Percentiles rank a stretch among this genome's conserved stretches.
These are phyloP conservation scores for Globisporangium mamillatum DNA, from an alignment of 352 stramenopile genomes.

Conservation along the genomic window DNA sequence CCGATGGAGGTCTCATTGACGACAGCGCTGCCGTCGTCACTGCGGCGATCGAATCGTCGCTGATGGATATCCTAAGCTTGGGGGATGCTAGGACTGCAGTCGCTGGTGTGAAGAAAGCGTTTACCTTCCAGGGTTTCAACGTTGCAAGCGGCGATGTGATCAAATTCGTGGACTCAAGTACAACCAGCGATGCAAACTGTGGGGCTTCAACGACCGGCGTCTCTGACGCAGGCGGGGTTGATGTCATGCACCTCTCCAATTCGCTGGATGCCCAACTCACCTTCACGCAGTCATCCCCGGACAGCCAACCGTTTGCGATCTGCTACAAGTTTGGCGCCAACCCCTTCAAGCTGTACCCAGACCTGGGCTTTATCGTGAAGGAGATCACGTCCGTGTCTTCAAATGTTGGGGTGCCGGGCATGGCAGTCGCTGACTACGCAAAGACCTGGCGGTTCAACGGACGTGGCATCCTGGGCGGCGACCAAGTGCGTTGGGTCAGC, in stretches of 20 bases:
- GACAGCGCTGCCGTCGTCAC: conserved; percentile 31
- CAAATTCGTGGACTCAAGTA: conserved; percentile 65
- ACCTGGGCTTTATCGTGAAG: conserved; percentile 52
- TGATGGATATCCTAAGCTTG: conserved; percentile 36
- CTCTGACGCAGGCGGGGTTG: conserved; percentile 48
- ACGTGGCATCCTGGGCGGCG: conserved; percentile 32
- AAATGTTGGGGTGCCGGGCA: conserved; percentile 26
- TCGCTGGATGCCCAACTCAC: conserved; percentile 27
- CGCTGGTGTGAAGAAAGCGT: conserved; percentile 42
- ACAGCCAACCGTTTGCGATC: conserved; percentile 38
- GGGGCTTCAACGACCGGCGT: conserved; percentile 29
- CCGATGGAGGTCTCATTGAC: conserved; percentile 50
- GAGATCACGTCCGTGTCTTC: conserved; percentile 33
- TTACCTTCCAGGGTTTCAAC: conserved; percentile 43
- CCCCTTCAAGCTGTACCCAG: conserved; percentile 59
- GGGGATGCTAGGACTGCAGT: conserved; percentile 52
- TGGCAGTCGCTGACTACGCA: conserved; percentile 48
- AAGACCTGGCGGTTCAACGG: conserved; percentile 57
- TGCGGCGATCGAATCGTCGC: conserved; percentile 30
- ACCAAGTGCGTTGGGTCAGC: conserved; percentile 61
- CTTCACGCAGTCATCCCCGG: conserved; percentile 45
- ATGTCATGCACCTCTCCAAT: conserved; percentile 23
- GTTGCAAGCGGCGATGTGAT: conserved; percentile 41
- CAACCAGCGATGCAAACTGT: conserved; percentile 54
- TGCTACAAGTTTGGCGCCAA: conserved; percentile 76